phyloP scores from a whole-genome alignment of 805 yeast species.

The Yarrowia osloensis region DNA sequence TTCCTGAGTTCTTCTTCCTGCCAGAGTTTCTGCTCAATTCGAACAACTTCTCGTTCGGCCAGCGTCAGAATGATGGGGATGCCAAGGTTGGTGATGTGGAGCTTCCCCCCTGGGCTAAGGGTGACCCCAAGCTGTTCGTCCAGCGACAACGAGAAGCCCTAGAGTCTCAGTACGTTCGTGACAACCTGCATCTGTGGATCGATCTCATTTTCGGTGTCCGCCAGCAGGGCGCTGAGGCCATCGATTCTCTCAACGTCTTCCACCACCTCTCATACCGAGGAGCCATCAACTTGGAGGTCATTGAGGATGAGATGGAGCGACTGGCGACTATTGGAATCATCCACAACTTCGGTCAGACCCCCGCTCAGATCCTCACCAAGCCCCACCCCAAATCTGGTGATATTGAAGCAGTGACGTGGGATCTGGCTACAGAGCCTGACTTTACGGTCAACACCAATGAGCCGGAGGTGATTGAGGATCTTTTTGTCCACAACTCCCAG shows the following conservation, averaged over 20 bases:
- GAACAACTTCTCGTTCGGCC: constrained; percentile 70
- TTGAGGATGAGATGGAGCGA: constrained; percentile 71
- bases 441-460: constrained; percentile 12
- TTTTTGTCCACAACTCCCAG: constrained; percentile 17
- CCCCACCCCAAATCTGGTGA: constrained; percentile 61
- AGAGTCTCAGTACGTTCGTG: constrained; percentile 79
- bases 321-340: constrained; percentile 80
- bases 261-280: constrained; percentile 85
- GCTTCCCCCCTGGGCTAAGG: constrained; percentile 82
- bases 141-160: constrained; percentile 77
- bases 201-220: constrained; percentile 80
- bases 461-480: constrained; percentile 23
- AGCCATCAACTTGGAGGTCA: constrained; percentile 71
- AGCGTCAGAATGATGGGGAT: constrained; percentile 57
- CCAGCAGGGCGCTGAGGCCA: constrained; percentile 72
- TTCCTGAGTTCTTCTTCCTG: constrained; percentile 80
- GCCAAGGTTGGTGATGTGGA: constrained; percentile 57
- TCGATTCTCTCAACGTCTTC: constrained; percentile 70
- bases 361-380: constrained; percentile 64
- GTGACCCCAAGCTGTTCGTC: constrained; percentile 72
- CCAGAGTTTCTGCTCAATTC: constrained; percentile 75
- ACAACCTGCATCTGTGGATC: constrained; percentile 78
- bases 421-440: constrained; percentile 12
- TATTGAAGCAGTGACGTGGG: not conserved
- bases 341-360: constrained; percentile 92